These are phyloP conservation scores for Diaporthe helianthi DNA, from an alignment of 2,329 filamentous ascomycete species.

Conservation along the genomic window DNA sequence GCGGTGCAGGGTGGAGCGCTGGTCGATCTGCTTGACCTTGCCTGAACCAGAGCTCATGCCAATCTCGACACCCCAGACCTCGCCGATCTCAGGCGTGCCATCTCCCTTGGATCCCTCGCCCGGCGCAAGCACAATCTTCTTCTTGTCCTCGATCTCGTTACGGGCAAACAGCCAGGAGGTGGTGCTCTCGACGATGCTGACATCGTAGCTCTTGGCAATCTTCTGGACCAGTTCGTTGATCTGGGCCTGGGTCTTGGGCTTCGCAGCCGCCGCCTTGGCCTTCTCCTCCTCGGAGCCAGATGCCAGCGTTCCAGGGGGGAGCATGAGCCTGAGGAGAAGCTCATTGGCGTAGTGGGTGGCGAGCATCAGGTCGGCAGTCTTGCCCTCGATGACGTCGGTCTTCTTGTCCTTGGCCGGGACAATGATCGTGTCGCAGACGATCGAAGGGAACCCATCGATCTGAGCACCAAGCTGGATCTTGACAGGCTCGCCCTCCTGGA, in stretches of 20 bases:
- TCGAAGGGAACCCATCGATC: slow-evolving; percentile 95
- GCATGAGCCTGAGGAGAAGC: slow-evolving; percentile 86
- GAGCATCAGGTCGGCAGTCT: slow-evolving; percentile 84
- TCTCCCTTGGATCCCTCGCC: slow-evolving; percentile 90
- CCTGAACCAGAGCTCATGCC: slow-evolving; percentile 89
- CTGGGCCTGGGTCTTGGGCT: slow-evolving; percentile 82
- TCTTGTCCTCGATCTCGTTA: slow-evolving; percentile 96
- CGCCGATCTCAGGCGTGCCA: slow-evolving; percentile 83
- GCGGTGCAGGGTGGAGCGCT: slow-evolving; percentile 90
- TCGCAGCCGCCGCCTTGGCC: slow-evolving; percentile 84
- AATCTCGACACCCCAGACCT: slow-evolving; percentile 98
- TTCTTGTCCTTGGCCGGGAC: slow-evolving; percentile 68
- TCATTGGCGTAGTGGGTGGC: slow-evolving; percentile 97
- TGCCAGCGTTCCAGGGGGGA: slow-evolving; percentile 86
- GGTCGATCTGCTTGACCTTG: slow-evolving; percentile 91
- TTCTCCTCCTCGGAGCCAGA: slow-evolving; percentile 92
- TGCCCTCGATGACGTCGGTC: slow-evolving; percentile 72
- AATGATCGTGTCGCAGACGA: slow-evolving; percentile 91
- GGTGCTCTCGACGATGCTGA: slow-evolving; percentile 95
- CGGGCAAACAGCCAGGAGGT: slow-evolving; percentile 96
- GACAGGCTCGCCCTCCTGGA: slow-evolving; percentile 86
- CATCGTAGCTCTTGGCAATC: slow-evolving; percentile 88
- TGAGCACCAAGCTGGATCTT: slow-evolving; percentile 99
- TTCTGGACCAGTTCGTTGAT: slow-evolving; percentile 91
- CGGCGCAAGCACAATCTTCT: slow-evolving; percentile 95